phyloP scores from a whole-genome alignment of 805 yeast genomes.

The Sungouiozyma ichnusensis region DNA sequence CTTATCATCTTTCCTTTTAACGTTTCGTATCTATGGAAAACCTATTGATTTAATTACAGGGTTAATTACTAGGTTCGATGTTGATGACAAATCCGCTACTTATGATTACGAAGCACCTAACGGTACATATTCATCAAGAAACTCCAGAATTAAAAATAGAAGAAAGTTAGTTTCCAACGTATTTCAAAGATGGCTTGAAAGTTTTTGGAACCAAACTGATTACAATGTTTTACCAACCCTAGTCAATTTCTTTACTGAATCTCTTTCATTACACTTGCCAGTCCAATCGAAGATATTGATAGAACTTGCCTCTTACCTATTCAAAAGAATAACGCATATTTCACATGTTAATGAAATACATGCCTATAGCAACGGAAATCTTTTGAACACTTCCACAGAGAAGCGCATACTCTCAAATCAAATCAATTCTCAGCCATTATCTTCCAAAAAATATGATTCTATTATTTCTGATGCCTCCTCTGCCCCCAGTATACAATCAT shows the following conservation, averaged over 20 bases:
- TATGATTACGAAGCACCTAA: constrained; percentile 27
- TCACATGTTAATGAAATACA: neutral
- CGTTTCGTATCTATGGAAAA: constrained; percentile 61
- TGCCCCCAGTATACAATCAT: constrained; percentile 10
- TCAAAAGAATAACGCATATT: constrained; percentile 24
- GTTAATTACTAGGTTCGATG: constrained; percentile 55
- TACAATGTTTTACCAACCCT: constrained; percentile 53
- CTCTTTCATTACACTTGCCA: constrained; percentile 49
- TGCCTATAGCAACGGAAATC: neutral
- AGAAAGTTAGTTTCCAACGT: constrained; percentile 57
- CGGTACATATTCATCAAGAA: constrained; percentile 32
- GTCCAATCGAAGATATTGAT: constrained; percentile 52
- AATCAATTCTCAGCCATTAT: constrained; percentile 27
- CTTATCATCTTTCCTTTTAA: constrained; percentile 63
- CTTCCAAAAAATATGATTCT: constrained; percentile 11
- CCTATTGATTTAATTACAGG: constrained; percentile 60
- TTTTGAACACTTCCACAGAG: neutral
- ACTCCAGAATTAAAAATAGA: constrained; percentile 44
- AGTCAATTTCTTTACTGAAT: constrained; percentile 72
- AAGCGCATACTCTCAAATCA: constrained; percentile 33
- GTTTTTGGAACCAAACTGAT: constrained; percentile 76
- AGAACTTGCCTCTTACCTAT: constrained; percentile 51
- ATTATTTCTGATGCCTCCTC: constrained; percentile 31
- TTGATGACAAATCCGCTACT: constrained; percentile 29
- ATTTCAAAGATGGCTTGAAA: constrained; percentile 79